Base-by-base conservation (phyloP, 2,329 filamentous ascomycete species). In the Fusarium graminum region DNA sequence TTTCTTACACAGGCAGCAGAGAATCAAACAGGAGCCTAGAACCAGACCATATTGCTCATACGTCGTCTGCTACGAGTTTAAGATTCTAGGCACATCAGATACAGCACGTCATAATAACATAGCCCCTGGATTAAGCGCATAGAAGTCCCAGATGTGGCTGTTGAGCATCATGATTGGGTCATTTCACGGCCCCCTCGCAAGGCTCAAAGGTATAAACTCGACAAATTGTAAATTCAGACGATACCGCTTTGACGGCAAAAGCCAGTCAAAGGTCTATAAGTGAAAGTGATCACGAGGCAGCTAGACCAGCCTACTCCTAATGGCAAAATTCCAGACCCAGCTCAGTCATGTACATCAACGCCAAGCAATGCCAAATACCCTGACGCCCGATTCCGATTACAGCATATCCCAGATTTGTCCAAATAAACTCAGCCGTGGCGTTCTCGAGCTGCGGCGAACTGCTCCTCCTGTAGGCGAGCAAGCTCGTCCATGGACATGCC, bases 401-500 rank as follows among this genome's bases (percentile, higher is more conserved):
- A 34, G 29, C 25, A n/a, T 46, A 16, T 46, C 28, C 19, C 25
- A 57, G 22, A 34, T 55, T 16, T 16, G 29, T 25, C 55, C 41
- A 52, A 44, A 61, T 44, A n/a, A n/a, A 63, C 32, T 12, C 63
- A 77, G 17, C 68, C 71, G 56, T 80, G 78, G 51, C 78, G 76
- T 67, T 79, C 62, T 58, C 78, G 74, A 8, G 93, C 94, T 59
- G 88, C 90, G 41, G 91, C 90, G 79, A 99, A 98, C 70, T 97
- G 87, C 77, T 97, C 93, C 77, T 95, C 90, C 77, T 99, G 95
- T 74, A 97, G 88, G 46, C 90, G 86, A 57, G 95, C 88, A 46
- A 99, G 85, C 78, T 99, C 92, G 72, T 97, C 95, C 76, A 97
- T 89, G 1, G 92, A 92, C 81, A 98, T 86, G 52, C 94, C 94